Base-by-base conservation (phyloP, 2,329 filamentous ascomycete species). In the Tolypocladium cylindrosporum region DNA sequence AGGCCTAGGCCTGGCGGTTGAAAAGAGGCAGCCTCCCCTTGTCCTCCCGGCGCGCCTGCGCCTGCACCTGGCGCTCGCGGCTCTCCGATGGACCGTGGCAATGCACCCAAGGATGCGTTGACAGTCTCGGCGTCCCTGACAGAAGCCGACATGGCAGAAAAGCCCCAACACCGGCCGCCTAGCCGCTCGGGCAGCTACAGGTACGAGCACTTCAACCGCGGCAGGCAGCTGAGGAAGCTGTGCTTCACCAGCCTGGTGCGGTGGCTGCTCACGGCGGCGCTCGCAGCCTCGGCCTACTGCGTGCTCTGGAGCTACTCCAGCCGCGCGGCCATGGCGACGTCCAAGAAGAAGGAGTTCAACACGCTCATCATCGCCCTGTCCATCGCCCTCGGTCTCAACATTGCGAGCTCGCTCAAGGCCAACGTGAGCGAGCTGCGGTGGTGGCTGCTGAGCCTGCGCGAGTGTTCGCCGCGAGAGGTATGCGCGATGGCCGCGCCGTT, bases 401-500 rank as follows among this genome's bases (percentile, higher is more conserved):
- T 78, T 48, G 71, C 73, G 2, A 75, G 69, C 61, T 70, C 71
- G 8, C 67, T 79, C 27, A 77, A 77, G 58, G 70, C 70, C 36
- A 74, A 78, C 69, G 72, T 75, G 4, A 64, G 69, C 16, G 75
- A 77, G 59, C 65, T 77, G 60, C 68, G 77, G n/a, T 79, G 77
- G 75, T 76, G 74, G 66, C 71, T 79, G 36, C 62, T 79, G 48
- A 72, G 69, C 58, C 64, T 67, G 10, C 65, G 69, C 6, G 67
- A 70, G 43, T 69, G 74, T 59, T 71, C 70, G 40, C 64, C 72
- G 45, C 64, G 64, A 6, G 76, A 79, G 67, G 76, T 76, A 55
- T 8, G 31, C 31, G 27, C 31, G 9, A 1, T n/a, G n/a, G 67
- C 40, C n/a, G 37, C 14, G 1, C 21, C 36, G 10, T 6, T 13